A percentile compares a stretch with the other conserved stretches of the same genome.
Evolutionary conservation across 352 stramenopile species (phyloP).

Genomic region (Proteromonas lacertae): DNA sequence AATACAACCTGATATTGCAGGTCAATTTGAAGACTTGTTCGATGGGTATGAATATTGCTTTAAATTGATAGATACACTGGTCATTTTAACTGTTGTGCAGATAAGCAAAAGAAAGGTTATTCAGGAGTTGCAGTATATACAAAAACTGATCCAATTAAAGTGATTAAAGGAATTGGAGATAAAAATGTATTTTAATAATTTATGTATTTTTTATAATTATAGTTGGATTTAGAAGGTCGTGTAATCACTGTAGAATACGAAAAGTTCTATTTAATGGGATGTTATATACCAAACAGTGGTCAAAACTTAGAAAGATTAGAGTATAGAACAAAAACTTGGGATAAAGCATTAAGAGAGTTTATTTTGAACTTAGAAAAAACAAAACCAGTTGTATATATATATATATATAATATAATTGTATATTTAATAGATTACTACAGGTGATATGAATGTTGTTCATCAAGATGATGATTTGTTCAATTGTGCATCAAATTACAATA

Average conservation of each 20-base stretch:
- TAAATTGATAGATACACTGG: too few relatives aligned
- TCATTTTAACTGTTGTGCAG: too few relatives aligned
- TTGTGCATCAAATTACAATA: constrained; percentile 1
- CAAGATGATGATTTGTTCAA: constrained; percentile 1
- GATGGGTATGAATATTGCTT: neutral
- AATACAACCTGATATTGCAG: neutral
- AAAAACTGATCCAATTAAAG: too few relatives aligned
- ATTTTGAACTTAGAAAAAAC: neutral
- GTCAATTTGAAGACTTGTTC: neutral
- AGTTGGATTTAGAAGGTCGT: neutral
- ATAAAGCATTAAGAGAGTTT: neutral
- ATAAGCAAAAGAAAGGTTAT: too few relatives aligned
- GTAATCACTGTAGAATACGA: neutral
- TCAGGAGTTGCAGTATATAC: too few relatives aligned
- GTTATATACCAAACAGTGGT: constrained; percentile 1
- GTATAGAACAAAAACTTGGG: neutral
- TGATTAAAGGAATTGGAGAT: too few relatives aligned
- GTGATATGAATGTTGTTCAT: constrained; percentile 2
- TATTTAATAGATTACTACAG: constrained; percentile 1
- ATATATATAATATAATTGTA: neutral
- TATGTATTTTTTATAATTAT: neutral
- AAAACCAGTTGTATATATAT: neutral
- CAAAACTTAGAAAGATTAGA: neutral
- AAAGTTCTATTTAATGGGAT: neutral
- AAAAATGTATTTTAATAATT: too few relatives aligned